Base-by-base conservation (phyloP, 163 green algal species). In the Coccomyxa subellipsoidea region DNA sequence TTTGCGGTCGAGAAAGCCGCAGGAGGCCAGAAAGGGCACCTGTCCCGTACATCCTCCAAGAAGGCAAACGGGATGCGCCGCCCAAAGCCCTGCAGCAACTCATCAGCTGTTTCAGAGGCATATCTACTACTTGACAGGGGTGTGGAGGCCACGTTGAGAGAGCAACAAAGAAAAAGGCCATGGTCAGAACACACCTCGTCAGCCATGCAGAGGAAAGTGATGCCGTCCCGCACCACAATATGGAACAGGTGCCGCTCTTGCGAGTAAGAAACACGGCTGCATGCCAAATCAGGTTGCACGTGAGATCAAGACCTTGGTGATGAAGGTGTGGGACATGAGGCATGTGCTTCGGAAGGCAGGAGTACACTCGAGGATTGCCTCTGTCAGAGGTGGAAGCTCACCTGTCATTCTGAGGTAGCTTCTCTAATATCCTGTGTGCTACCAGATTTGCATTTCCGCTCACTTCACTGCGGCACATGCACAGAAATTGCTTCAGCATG, bases 171-270 rank as follows among this genome's bases (percentile, higher is more conserved):
- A n/a, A n/a, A n/a, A n/a, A n/a, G n/a, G n/a, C n/a, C n/a, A n/a
- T n/a, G n/a, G n/a, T n/a, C n/a, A n/a, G 66, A 35, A 23, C n/a
- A 5, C 37, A 95, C 93, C 92, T 98, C 92, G 70, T 97, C 94
- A 53, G 93, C 84, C 92, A 98, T 96, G 84, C 89, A 95, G 27
- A 98, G 81, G 87, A 92, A 98, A 9, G 91, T 95, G 70, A 98
- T 77, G 5, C 94, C 96, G 38, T 92, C 85, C 1, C 82, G 47
- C 0, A 92, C 81, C 31, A 98, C 83, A 8, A 98, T 82, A 81
- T 98, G 95, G 81, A 98, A 98, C 80, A 98, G 89, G 88, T 98
- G 91, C 7, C 90, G 87, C 35, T 97, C 95, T 77, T 97, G 92
- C 2, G 90, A 81, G 85, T 94, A 94, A 21, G 84, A 90, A 25